These are phyloP conservation scores for Aureobasidium vineae DNA, from an alignment of 2,329 filamentous ascomycete genomes.

Conservation along the genomic window DNA sequence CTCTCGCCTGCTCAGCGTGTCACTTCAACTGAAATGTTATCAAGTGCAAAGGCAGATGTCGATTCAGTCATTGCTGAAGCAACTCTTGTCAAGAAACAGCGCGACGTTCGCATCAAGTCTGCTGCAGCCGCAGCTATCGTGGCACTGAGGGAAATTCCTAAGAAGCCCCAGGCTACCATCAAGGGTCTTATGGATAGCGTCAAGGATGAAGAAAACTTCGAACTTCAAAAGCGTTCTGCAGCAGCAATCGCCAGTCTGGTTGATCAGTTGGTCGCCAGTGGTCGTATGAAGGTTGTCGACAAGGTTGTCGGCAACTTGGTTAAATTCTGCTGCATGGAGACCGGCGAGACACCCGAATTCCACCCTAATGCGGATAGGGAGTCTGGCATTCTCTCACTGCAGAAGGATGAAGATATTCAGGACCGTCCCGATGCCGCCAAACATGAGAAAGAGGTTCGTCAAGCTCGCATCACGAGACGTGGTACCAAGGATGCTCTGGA, in stretches of 20 bases:
- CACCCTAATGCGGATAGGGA: conserved; percentile 75
- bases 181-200: conserved; percentile 98
- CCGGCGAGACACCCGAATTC: conserved; percentile 95
- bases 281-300: conserved; percentile 81
- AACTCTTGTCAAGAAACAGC: conserved; percentile 70
- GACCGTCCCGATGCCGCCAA: conserved; percentile 89
- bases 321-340: conserved; percentile 97
- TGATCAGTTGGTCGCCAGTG: conserved; percentile 76
- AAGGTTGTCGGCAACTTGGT: conserved; percentile 95
- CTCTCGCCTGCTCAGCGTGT: conserved; percentile 85
- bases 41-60: conserved; percentile 71
- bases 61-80: conserved; percentile 75
- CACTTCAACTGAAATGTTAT: conserved; percentile 74
- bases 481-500: conserved; percentile 94
- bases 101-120: conserved; percentile 82
- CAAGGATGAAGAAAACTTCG: conserved; percentile 88
- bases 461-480: conserved; percentile 83
- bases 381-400: conserved; percentile 82
- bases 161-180: conserved; percentile 90
- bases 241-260: conserved; percentile 80
- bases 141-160: conserved; percentile 81
- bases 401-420: conserved; percentile 93
- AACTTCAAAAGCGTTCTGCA: conserved; percentile 83
- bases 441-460: conserved; percentile 84
- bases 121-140: conserved; percentile 85